Percentiles rank a stretch among this genome's conserved stretches.
Conservation (phyloP, 257 asterid species). For the Petunia axillaris region DNA sequence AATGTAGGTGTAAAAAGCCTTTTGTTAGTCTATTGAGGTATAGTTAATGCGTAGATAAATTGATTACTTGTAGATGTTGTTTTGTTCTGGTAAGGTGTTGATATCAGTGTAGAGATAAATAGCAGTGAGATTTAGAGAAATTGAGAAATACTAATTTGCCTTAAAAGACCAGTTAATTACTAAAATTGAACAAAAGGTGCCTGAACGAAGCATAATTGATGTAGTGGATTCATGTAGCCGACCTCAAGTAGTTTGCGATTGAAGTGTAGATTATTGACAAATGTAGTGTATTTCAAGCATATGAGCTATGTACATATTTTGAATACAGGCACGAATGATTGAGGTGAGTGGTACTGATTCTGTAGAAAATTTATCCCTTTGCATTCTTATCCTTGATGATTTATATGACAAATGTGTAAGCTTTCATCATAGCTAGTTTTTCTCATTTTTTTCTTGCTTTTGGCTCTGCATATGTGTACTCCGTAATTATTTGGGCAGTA, state of each 20-base stretch:
- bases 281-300: neutral
- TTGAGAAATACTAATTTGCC: neutral
- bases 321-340: neutral
- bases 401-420: neutral
- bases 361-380: conserved; percentile 2
- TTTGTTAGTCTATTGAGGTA: neutral
- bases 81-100: neutral
- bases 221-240: neutral
- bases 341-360: neutral
- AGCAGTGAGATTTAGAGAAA: neutral
- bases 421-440: neutral
- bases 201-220: neutral
- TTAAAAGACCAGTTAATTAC: neutral
- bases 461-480: neutral
- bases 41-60: neutral
- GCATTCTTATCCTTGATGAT: neutral
- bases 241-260: neutral
- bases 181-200: neutral
- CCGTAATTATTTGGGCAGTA: neutral
- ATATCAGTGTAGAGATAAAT: neutral
- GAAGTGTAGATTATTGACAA: neutral
- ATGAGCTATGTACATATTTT: neutral
- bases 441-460: neutral
- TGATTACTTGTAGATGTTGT: neutral
- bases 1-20: neutral